Evolutionary conservation across 2,329 filamentous ascomycete genomes (phyloP), one percentile per base, ranked within the genome.

Genomic region (Didymella segeticola): DNA sequence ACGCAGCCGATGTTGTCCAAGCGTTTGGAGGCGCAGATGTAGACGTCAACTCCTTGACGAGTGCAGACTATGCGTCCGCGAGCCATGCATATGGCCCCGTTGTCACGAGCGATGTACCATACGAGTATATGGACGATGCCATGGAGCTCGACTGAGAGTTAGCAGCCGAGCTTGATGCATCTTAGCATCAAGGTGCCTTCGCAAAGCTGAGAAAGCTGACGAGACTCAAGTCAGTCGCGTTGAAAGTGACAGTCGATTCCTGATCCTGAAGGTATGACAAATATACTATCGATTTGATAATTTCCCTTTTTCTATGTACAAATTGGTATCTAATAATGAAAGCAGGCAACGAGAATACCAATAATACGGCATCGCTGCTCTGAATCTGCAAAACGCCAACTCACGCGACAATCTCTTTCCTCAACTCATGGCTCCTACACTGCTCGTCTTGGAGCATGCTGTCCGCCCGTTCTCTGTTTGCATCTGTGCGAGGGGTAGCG

Each of bases 1-100:
- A 77, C 23, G 87, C 83, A 0, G 86, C 83, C 56, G 54, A 34
- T 4, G 52, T 69, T 0, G 67, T 86, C 1, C 61, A 68, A 39
- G 49, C 33, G 19, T 49, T 60, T 47, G 22, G 31, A 12, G 37
- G 56, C 3, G 26, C 46, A 10, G 37, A 30, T 29, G n/a, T 39
- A 4, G 60, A 50, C 22, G 57, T 47, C 6, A 51, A 43, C 15
- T 33, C 19, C 5, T 38, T 66, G 15, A 62, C 62, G 1, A 64
- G 61, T 36, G 51, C 37, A n/a, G 65, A 69, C 30, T 67, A 68
- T 14, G 63, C 68, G 47, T 53, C 57, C 10, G 47, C 55, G 33
- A 5, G 48, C 1, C 55, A 62, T 29, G 34, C 25, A 8, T 27
- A 48, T 17, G 49, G 46, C 1, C 34, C 30, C 7, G 62, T 63